Percentiles rank a stretch among this genome's conserved stretches.
These are phyloP conservation scores for Phytophthora syringae DNA, from an alignment of 352 stramenopile genomes.

Conservation along the genomic window DNA sequence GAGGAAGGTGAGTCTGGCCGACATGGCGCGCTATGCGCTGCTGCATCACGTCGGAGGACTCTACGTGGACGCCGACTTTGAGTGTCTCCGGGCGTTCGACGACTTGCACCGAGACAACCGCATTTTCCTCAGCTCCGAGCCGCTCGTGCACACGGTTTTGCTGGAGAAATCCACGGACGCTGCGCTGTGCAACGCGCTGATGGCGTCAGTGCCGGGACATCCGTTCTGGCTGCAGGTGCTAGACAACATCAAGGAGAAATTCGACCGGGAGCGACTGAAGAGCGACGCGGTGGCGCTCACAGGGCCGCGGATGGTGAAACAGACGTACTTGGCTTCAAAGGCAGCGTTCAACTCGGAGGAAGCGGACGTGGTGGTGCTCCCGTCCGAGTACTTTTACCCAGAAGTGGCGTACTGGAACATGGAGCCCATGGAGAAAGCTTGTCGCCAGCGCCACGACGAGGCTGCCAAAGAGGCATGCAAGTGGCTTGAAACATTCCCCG, in stretches of 20 bases:
- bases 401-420: constrained; percentile 65
- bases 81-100: constrained; percentile 53
- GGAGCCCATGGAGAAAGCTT: constrained; percentile 38
- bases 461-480: constrained; percentile 38
- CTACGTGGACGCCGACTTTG: constrained; percentile 63
- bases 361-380: constrained; percentile 33
- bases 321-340: constrained; percentile 36
- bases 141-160: constrained; percentile 46
- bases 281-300: constrained; percentile 52
- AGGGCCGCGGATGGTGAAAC: constrained; percentile 54
- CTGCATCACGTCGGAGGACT: constrained; percentile 56
- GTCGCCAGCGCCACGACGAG: constrained; percentile 23
- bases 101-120: constrained; percentile 35
- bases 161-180: constrained; percentile 41
- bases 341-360: constrained; percentile 4
- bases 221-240: constrained; percentile 62
- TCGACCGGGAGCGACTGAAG: constrained; percentile 29
- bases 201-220: constrained; percentile 54
- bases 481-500: constrained; percentile 47
- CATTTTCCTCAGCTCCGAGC: constrained; percentile 60
- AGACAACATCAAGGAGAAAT: constrained; percentile 53
- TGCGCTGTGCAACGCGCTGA: constrained; percentile 63
- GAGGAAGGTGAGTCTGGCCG: constrained; percentile 51
- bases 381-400: constrained; percentile 59
- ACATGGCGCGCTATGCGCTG: constrained; percentile 66